Percentiles rank a stretch among this genome's conserved stretches.
Evolutionary conservation across 2,329 filamentous ascomycete species (phyloP).

Genomic region (Exophiala sideris): DNA sequence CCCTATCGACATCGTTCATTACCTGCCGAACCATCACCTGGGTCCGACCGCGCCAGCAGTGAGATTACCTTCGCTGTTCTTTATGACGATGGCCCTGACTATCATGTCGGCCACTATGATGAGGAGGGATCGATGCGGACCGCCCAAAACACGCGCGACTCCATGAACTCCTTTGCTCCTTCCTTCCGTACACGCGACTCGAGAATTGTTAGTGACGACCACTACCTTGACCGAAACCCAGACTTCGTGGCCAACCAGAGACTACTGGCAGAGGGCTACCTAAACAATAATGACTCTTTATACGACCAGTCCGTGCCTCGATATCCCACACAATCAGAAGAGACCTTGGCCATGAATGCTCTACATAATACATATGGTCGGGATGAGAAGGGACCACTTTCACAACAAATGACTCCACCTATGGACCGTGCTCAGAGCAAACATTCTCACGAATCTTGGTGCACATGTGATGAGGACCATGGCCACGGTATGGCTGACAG

Average conservation of each 20-base stretch:
- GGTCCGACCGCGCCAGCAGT: constrained; percentile 28
- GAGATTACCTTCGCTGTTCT: constrained; percentile 30
- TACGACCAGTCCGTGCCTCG: constrained; percentile 24
- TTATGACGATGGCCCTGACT: constrained; percentile 30
- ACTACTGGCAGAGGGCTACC: constrained; percentile 28
- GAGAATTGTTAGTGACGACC: constrained; percentile 25
- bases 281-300: constrained; percentile 27
- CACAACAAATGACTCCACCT: constrained; percentile 20
- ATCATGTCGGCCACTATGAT: constrained; percentile 29
- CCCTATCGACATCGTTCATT: constrained; percentile 28
- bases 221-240: constrained; percentile 24
- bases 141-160: constrained; percentile 23
- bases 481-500: constrained; percentile 24
- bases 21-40: constrained; percentile 26
- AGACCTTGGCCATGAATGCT: constrained; percentile 25
- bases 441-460: constrained; percentile 29
- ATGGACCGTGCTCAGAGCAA: constrained; percentile 23
- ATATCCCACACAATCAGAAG: constrained; percentile 27
- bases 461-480: constrained; percentile 29
- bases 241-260: constrained; percentile 30
- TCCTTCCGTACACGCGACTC: constrained; percentile 29
- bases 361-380: constrained; percentile 23
- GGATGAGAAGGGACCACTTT: constrained; percentile 25
- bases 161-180: constrained; percentile 27
- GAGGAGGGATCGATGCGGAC: constrained; percentile 24